Base-by-base conservation (phyloP, 345 rosid species). In the Raphanus sativus region DNA sequence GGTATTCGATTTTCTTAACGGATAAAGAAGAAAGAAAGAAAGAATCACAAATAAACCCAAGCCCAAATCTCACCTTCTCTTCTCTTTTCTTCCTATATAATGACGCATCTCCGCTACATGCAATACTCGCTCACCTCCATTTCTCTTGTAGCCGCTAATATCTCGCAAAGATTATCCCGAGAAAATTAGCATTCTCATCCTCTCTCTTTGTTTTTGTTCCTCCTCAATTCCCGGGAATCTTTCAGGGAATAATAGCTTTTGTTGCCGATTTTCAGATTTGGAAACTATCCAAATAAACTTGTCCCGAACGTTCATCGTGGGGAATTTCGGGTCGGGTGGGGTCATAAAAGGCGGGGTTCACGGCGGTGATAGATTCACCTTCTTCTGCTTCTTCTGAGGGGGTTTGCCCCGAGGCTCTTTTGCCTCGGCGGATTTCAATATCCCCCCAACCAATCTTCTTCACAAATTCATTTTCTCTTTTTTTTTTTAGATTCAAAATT, bases 361-460 rank as follows among this genome's bases (percentile, higher is more conserved):
- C 86, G 81, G 84, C 81, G 81, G 80, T 77, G 78, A 79, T 78
- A 81, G 89, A 86, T 74, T 83, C 83, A 65, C 76, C 84, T 65
- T 65, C 90, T 91, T 65, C 90, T 91, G 91, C 94, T 87, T 85
- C 94, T 86, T 89, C 85, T 91, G 98, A 85, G 94, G 97, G 96
- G 98, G 96, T 94, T 89, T 84, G 94, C 97, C 97, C 73, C 79
- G 97, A 94, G 98, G 98, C 98, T 84, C 81, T 88, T 91, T 40
- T 13, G 98, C 97, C 97, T 89, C 97, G 98, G 90, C 94, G 96
- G 98, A 86, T 89, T 88, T 76, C 78, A 91, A 90, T 86, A 12
- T 16, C 94, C 98, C 97, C 97, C 90, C 3, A 86, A 78, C 74
- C n/a, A n/a, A n/a, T n/a, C n/a, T n/a, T 21, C 21, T 21, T 21